These are phyloP conservation scores for Nicotiana rustica DNA, from an alignment of 305 asterid species.

Conservation along the genomic window DNA sequence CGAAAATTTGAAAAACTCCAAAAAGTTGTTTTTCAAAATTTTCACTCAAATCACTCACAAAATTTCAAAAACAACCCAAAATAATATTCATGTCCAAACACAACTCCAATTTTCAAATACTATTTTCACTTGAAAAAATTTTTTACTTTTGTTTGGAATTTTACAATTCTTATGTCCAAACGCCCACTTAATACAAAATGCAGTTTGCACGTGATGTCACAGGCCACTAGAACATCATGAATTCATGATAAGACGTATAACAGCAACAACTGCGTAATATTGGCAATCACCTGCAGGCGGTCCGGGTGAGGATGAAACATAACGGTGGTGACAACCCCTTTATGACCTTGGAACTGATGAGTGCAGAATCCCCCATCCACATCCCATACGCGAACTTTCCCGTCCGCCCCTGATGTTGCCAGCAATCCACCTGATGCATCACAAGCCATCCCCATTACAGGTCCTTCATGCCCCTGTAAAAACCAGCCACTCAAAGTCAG, in stretches of 20 bases:
- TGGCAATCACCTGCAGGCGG: constrained; percentile 59
- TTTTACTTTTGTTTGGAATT: too few species aligned
- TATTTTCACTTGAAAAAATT: too few species aligned
- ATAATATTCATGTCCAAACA: too few species aligned
- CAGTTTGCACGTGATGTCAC: not conserved
- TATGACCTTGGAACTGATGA: constrained; percentile 88
- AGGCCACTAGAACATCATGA: too few species aligned
- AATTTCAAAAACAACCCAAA: too few species aligned
- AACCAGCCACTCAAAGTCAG: not conserved
- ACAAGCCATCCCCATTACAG: constrained; percentile 89
- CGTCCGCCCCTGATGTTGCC: constrained; percentile 95
- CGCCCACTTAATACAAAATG: not conserved
- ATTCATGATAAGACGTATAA: too few species aligned
- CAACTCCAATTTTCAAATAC: too few species aligned
- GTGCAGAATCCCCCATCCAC: constrained; percentile 94
- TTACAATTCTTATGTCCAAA: too few species aligned
- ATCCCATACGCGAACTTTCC: constrained; percentile 94
- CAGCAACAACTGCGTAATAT: not conserved
- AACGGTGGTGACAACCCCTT: constrained; percentile 81
- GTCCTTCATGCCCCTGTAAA: constrained; percentile 91
- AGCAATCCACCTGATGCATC: constrained; percentile 92
- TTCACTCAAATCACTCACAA: too few species aligned
- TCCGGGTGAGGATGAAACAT: constrained; percentile 80
- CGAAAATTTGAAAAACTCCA: too few species aligned
- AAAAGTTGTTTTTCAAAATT: too few species aligned